phyloP scores from a whole-genome alignment of 148 eudicot species.

The Rhododendron kiyosumense region DNA sequence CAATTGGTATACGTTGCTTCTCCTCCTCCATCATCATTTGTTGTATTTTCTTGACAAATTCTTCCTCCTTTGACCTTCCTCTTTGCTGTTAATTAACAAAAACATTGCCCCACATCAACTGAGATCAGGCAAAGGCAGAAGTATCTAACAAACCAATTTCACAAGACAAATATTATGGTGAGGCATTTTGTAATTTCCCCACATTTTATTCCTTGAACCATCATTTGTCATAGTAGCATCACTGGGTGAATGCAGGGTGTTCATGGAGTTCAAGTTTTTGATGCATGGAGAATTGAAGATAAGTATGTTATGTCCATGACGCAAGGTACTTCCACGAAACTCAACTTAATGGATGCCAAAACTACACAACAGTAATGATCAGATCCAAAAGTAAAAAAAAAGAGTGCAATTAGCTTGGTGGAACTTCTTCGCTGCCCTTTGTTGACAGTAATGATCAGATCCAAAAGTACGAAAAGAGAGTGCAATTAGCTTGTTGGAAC shows the following conservation, averaged over 20 bases:
- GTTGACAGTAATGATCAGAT: no score
- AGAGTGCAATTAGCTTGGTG: neutral
- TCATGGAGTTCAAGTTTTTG: neutral
- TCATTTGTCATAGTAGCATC: neutral
- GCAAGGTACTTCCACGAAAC: no score
- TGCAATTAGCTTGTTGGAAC: neutral
- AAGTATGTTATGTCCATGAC: no score
- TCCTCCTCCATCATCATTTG: conserved; percentile 70
- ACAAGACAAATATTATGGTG: neutral
- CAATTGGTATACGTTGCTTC: conserved; percentile 73
- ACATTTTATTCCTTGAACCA: neutral
- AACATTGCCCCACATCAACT: neutral
- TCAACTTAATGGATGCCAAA: neutral
- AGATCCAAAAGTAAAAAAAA: neutral
- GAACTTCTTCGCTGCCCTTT: neutral
- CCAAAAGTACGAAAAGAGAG: neutral
- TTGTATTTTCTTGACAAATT: conserved; percentile 67
- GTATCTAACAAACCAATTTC: neutral
- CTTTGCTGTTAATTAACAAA: conserved; percentile 47
- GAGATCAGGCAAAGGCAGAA: neutral
- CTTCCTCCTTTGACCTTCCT: conserved; percentile 81
- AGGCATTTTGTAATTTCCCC: neutral
- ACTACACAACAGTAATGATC: neutral
- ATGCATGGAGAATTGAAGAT: neutral
- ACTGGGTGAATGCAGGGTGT: neutral